phyloP scores from a whole-genome alignment of 2,329 filamentous ascomycete genomes.

The Cadophora sp. region DNA sequence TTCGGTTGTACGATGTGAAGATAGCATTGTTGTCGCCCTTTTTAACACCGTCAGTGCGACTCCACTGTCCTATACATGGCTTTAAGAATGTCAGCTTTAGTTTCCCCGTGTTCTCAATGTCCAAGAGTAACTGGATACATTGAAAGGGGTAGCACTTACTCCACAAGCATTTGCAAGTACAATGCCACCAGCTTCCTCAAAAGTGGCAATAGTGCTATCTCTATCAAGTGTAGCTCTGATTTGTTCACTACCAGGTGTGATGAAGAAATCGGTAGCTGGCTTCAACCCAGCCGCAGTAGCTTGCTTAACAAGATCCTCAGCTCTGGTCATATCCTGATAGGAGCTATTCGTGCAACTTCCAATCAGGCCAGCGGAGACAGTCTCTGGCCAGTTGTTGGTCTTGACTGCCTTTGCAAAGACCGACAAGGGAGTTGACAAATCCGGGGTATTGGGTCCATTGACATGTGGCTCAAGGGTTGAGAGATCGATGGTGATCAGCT shows the following conservation, averaged over 20 bases:
- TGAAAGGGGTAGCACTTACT: neutral
- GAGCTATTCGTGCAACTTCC: slow-evolving; percentile 99
- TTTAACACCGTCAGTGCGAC: slow-evolving; percentile 80
- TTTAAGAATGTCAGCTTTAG: neutral
- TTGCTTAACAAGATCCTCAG: slow-evolving; percentile 91
- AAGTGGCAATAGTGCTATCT: slow-evolving; percentile 85
- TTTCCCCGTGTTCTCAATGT: neutral
- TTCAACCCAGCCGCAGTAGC: slow-evolving; percentile 88
- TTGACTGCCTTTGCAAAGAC: slow-evolving; percentile 85
- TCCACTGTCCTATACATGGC: slow-evolving; percentile 90
- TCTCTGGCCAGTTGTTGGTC: slow-evolving; percentile 87
- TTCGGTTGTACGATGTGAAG: slow-evolving; percentile 96
- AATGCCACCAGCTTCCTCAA: slow-evolving; percentile 84
- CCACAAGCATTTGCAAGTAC: slow-evolving; percentile 95
- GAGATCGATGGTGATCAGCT: slow-evolving; percentile 89
- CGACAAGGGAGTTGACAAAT: slow-evolving; percentile 91
- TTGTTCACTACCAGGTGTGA: slow-evolving; percentile 96
- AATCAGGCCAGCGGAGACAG: slow-evolving; percentile 90
- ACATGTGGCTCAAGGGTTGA: slow-evolving; percentile 92
- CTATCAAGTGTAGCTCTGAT: slow-evolving; percentile 93
- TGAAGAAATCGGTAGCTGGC: slow-evolving; percentile 90
- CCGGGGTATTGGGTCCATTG: slow-evolving; percentile 96
- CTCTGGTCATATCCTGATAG: slow-evolving; percentile 97
- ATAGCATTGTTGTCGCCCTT: slow-evolving; percentile 95
- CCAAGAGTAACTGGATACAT: neutral